A percentile compares a stretch with the other conserved stretches of the same genome.
Evolutionary conservation across 2,329 filamentous ascomycete genomes (phyloP).

Genomic region (Aspergillus caelatus): DNA sequence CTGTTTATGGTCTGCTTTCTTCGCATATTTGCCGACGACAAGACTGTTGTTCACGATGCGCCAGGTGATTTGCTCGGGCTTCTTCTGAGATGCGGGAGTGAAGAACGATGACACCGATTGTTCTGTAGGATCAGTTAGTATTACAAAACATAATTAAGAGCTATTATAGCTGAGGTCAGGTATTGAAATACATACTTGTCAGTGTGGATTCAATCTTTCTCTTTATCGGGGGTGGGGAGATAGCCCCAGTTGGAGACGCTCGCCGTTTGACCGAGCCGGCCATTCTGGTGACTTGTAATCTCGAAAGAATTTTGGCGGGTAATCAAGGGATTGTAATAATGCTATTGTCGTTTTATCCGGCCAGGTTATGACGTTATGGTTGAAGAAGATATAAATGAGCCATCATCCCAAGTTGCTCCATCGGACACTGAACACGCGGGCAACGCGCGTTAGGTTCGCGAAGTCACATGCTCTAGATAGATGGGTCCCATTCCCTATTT

Average conservation of each 20-base stretch:
- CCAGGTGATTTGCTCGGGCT: constrained; percentile 76
- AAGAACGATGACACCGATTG: constrained; percentile 80
- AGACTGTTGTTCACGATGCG: constrained; percentile 67
- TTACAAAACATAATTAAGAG: neutral
- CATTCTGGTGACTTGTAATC: constrained; percentile 27
- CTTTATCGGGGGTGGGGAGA: constrained; percentile 62
- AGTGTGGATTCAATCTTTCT: constrained; percentile 57
- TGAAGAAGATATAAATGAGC: neutral
- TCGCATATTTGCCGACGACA: constrained; percentile 72
- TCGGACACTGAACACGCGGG: constrained; percentile 25
- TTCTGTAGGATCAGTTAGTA: constrained; percentile 25
- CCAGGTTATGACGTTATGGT: neutral
- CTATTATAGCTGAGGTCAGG: neutral
- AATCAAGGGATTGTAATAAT: neutral
- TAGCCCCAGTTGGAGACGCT: constrained; percentile 41
- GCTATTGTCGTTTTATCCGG: neutral
- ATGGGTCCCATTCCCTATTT: neutral
- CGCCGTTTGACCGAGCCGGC: constrained; percentile 38
- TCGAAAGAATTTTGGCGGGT: constrained; percentile 11
- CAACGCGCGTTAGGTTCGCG: constrained; percentile 33
- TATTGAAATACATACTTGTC: constrained; percentile 48
- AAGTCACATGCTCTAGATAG: constrained; percentile 41
- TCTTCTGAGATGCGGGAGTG: constrained; percentile 81
- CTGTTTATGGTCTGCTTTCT: constrained; percentile 31
- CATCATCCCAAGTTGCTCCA: neutral